Evolutionary conservation across 129 eudicot species (phyloP), one percentile per base, ranked within the genome.

Genomic region (Arctium lappa): DNA sequence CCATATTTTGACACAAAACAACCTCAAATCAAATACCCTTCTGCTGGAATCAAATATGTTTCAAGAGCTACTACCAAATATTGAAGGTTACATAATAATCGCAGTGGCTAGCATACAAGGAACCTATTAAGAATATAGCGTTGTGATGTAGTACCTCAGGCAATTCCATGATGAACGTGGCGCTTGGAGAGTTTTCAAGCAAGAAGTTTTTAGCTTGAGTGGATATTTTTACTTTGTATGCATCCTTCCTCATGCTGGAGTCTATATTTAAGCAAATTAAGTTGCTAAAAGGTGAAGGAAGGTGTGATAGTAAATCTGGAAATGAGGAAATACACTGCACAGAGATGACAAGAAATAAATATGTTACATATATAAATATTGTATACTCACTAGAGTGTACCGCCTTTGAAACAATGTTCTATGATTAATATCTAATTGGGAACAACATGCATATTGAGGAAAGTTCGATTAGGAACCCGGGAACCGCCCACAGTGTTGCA

Each of bases 281-380:
- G 83, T 80, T 80, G 37, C 72, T 8, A 12, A 80, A 80, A 72
- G 78, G 83, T 48, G 83, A 80, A 46, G 72, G 77, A 11, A 1
- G 27, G 37, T n/a, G 34, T 0, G 77, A 80, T 16, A 78, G 3
- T 78, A 78, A 36, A 36, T 63, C 73, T 6, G 81, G 81, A 37
- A 78, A 78, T 36, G 73, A 37, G 12, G 81, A 78, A 78, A 78
- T n/a, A 78, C 81, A 78, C 72, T 78, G 81, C 74, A 78, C 27
- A 78, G 8, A 42, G 34, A 79, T 78, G 37, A 78, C 75, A 79
- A 68, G 75, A 44, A 31, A 8, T 5, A 32, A 16, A 10, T 16
- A 46, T n/a, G 7, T 69, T 13, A 44, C 62, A 66, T 40, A 63
- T 27, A 66, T 31, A 71, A 1, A 34, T 15, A 71, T 13, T 33